Conservation (phyloP, 2,329 filamentous ascomycete species). For the Diplodia scrobiculata region DNA sequence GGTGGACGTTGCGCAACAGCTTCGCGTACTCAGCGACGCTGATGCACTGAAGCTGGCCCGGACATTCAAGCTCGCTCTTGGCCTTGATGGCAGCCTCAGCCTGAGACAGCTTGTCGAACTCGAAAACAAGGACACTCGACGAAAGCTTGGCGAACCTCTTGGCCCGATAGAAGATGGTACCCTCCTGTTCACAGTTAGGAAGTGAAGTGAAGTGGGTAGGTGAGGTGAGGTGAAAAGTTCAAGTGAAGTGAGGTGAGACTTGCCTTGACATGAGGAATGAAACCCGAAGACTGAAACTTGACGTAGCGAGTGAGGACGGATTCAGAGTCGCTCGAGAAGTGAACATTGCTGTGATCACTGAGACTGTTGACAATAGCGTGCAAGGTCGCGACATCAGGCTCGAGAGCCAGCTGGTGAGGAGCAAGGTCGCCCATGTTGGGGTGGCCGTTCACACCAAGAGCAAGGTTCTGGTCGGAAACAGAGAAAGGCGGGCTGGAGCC, state of each 20-base stretch:
- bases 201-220: not conserved
- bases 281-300: not conserved
- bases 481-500: not conserved
- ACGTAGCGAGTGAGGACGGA: not conserved
- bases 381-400: not conserved
- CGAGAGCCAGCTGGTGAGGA: not conserved
- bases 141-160: not conserved
- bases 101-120: conserved; percentile 46
- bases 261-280: not conserved
- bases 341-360: not conserved
- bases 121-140: conserved; percentile 33
- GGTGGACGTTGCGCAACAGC: conserved; percentile 32
- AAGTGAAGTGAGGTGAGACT: not conserved
- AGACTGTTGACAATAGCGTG: not conserved
- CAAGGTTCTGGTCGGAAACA: not conserved
- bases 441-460: not conserved
- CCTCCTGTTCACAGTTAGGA: conserved; percentile 4
- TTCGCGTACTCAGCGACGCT: conserved; percentile 36
- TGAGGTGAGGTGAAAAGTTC: not conserved
- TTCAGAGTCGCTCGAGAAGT: not conserved
- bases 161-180: conserved; percentile 29
- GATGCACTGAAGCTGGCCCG: conserved; percentile 32
- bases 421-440: not conserved
- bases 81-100: conserved; percentile 38
- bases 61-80: conserved; percentile 22